Conservation (phyloP, 768 basidiomycete genomes). For the Mycena galopus region DNA sequence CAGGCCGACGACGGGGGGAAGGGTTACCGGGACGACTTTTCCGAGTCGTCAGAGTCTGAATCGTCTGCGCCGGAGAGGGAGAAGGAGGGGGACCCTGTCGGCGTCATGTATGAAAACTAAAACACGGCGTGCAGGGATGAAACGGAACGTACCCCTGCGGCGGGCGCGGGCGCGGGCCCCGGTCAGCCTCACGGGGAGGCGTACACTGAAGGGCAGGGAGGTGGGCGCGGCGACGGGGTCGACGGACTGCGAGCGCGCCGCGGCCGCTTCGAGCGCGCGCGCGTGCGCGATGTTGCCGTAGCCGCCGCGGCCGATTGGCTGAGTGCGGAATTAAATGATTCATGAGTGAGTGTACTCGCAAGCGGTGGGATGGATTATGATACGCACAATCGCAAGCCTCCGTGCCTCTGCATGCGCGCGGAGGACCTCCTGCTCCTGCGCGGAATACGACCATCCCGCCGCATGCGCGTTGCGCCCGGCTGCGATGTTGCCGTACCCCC, state of each 20-base stretch:
- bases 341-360: too few relatives aligned
- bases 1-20: too few relatives aligned
- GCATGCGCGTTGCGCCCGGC: constrained; percentile 45
- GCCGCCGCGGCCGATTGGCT: constrained; percentile 34
- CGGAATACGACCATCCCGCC: constrained; percentile 38
- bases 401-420: constrained; percentile 26
- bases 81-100: too few relatives aligned
- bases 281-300: constrained; percentile 32
- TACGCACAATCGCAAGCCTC: constrained; percentile 26
- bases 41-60: too few relatives aligned
- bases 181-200: constrained; percentile 17
- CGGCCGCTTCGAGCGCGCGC: constrained; percentile 17
- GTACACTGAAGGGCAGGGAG: constrained; percentile 24
- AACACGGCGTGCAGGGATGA: too few relatives aligned
- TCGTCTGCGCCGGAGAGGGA: too few relatives aligned
- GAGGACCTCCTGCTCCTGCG: constrained; percentile 32
- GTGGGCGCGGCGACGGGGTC: constrained; percentile 28
- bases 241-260: constrained; percentile 25
- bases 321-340: not conserved
- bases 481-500: constrained; percentile 31
- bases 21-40: too few relatives aligned
- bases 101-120: too few relatives aligned
- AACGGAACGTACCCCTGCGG: too few relatives aligned
- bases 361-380: too few relatives aligned
- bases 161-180: too few relatives aligned